phyloP scores from a whole-genome alignment of 768 basidiomycete genomes.

The Strobilomyces echinocephalus region DNA sequence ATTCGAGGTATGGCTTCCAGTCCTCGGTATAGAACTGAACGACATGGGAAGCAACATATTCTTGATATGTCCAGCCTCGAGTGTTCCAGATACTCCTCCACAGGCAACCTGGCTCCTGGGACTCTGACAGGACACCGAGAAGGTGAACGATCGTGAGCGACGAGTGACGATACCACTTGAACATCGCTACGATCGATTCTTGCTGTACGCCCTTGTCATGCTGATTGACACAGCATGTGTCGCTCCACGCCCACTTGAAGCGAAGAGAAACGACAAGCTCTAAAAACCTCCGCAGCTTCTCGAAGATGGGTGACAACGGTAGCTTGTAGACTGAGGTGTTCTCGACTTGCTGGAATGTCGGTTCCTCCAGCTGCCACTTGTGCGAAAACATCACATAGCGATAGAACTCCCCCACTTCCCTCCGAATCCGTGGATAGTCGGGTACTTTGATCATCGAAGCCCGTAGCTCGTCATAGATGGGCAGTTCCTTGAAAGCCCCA shows the following conservation, averaged over 20 bases:
- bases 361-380: neutral
- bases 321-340: neutral
- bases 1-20: neutral
- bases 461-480: neutral
- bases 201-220: neutral
- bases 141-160: neutral
- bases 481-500: neutral
- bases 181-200: neutral
- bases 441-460: neutral
- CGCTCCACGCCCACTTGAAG: neutral
- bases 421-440: neutral
- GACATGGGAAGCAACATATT: neutral
- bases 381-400: neutral
- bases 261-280: neutral
- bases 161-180: neutral
- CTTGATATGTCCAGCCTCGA: neutral
- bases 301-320: neutral
- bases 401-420: neutral
- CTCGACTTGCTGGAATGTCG: neutral
- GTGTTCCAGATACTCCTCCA: neutral
- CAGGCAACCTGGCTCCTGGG: neutral
- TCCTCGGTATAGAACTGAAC: neutral
- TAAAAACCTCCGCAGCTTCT: neutral
- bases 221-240: neutral
- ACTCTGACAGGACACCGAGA: neutral